Evolutionary conservation across 176 grass and related monocot species (phyloP).

Genomic region (Chloris gayana): DNA sequence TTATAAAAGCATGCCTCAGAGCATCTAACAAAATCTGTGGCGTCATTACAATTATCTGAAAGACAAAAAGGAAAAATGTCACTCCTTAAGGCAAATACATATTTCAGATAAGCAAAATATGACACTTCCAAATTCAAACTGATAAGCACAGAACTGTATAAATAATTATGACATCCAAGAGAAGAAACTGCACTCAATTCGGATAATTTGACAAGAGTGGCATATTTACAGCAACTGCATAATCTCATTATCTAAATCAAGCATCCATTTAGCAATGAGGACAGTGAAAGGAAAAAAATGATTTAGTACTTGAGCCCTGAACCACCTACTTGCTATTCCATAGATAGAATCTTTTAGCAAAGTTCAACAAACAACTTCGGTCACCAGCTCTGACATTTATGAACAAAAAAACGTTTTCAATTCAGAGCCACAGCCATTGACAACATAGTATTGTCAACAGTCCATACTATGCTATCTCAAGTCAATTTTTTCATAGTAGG

Average conservation of each 20-base stretch:
- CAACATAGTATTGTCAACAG: not conserved
- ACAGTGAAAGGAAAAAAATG: no score
- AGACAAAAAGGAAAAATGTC: not conserved
- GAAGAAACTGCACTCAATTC: slow-evolving; percentile 15
- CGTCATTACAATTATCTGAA: slow-evolving; percentile 64
- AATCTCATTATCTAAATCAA: not conserved
- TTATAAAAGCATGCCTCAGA: slow-evolving; percentile 63
- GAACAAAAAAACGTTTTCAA: not conserved
- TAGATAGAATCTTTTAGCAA: not conserved
- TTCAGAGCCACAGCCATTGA: not conserved
- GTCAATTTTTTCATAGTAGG: no score
- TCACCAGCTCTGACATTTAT: slow-evolving; percentile 3
- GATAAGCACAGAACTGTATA: not conserved
- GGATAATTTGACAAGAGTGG: no score
- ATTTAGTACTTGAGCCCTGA: no score
- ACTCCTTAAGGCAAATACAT: not conserved
- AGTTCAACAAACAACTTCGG: slow-evolving; percentile 2
- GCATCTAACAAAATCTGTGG: slow-evolving; percentile 68
- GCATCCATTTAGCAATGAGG: no score
- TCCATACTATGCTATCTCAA: not conserved
- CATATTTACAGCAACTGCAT: no score
- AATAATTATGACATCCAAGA: slow-evolving; percentile 4
- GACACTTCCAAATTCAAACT: not conserved
- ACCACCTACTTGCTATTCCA: no score
- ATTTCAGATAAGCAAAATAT: slow-evolving; percentile 12